Conservation (phyloP, 108 stramenopile species). For the Cyclostephanos tholiformis region DNA sequence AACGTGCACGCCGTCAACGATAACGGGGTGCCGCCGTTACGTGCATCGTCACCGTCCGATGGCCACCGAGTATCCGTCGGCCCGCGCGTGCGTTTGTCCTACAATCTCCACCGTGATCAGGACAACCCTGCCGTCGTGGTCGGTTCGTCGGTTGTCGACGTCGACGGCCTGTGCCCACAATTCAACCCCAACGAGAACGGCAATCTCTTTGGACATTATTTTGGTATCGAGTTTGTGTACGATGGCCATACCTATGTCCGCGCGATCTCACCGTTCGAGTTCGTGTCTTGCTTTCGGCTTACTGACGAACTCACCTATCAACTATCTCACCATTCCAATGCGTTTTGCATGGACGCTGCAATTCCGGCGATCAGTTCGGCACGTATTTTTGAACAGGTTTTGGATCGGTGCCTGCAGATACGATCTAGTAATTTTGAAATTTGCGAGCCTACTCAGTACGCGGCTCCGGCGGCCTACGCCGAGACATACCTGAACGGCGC, state of each 20-base stretch:
- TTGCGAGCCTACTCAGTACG: not conserved
- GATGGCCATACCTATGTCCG: slow-evolving; percentile 6
- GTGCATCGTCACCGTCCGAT: too few relatives aligned
- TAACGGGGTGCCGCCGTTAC: too few relatives aligned
- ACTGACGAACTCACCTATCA: slow-evolving; percentile 2
- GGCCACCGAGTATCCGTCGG: too few relatives aligned
- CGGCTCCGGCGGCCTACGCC: not conserved
- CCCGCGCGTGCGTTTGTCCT: too few relatives aligned
- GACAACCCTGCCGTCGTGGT: not conserved
- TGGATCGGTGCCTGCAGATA: not conserved
- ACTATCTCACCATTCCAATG: not conserved
- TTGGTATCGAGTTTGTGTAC: slow-evolving; percentile 11
- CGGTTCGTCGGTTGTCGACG: not conserved
- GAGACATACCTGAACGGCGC: slow-evolving; percentile 4
- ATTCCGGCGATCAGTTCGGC: slow-evolving; percentile 2
- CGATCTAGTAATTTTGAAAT: slow-evolving; percentile 9
- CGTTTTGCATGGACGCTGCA: not conserved
- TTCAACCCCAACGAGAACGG: not conserved
- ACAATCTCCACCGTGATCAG: not conserved
- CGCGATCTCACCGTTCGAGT: slow-evolving; percentile 24
- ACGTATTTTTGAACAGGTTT: not conserved
- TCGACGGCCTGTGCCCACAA: not conserved
- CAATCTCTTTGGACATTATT: slow-evolving; percentile 15
- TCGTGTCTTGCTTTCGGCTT: slow-evolving; percentile 3
- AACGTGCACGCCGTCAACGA: not conserved